phyloP scores from a whole-genome alignment of 1,139 yeast genomes.

The Taphrina confusa region DNA sequence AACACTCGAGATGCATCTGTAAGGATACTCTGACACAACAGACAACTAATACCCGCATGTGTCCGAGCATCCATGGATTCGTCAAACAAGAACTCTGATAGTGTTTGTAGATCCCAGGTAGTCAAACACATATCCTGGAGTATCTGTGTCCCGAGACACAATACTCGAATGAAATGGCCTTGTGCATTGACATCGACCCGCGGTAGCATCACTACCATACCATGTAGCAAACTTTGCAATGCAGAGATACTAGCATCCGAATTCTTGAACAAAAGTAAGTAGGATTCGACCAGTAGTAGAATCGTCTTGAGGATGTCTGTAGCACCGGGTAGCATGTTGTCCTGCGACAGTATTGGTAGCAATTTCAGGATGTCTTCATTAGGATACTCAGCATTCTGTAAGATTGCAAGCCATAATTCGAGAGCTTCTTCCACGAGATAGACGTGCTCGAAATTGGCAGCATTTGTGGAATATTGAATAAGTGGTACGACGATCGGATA shows the following conservation, averaged over 20 bases:
- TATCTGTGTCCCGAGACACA: slow-evolving; percentile 8
- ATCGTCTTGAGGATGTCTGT: slow-evolving; percentile 67
- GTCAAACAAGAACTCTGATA: neutral
- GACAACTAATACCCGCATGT: slow-evolving; percentile 8
- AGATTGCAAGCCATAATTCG: slow-evolving; percentile 74
- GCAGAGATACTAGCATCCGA: slow-evolving; percentile 37
- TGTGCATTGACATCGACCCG: slow-evolving; percentile 38
- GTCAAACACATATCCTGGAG: neutral
- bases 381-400: slow-evolving; percentile 55
- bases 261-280: slow-evolving; percentile 55
- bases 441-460: slow-evolving; percentile 59
- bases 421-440: slow-evolving; percentile 82
- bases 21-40: slow-evolving; percentile 4
- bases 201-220: slow-evolving; percentile 38
- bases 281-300: slow-evolving; percentile 69
- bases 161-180: slow-evolving; percentile 15
- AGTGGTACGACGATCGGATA: slow-evolving; percentile 69
- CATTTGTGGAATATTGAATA: slow-evolving; percentile 64
- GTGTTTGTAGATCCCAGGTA: neutral
- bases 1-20: neutral
- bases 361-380: slow-evolving; percentile 52
- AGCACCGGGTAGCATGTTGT: slow-evolving; percentile 55
- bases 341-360: slow-evolving; percentile 48
- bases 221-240: slow-evolving; percentile 41
- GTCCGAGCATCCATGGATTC: neutral